Base-by-base conservation (phyloP, 1,139 yeast species). In the Petasospora fabianii region DNA sequence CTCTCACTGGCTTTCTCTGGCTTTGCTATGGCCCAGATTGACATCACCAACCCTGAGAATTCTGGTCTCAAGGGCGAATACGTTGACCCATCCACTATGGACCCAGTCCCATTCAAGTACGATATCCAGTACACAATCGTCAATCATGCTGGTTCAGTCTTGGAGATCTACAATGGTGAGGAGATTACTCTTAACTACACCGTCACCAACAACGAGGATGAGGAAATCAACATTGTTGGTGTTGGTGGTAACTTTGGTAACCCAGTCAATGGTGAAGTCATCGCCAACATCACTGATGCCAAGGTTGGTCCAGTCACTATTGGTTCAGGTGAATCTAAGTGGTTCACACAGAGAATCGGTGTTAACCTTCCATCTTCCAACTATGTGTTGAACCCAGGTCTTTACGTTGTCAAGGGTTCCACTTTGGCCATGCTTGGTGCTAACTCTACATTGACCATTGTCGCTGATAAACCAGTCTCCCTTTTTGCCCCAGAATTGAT, bases 401-500 rank as follows among this genome's bases (percentile, higher is more conserved):
- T 83, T 37, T 78, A 71, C 58, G 67, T 81, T 39, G 69, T 71
- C 35, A 66, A 66, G 53, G 71, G 74, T 28, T 73, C 74, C 17
- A 66, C 75, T 41, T 62, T 81, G 53, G 73, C 76, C 61, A 67
- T 73, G 49, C 67, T 82, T 34, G 76, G 79, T 37, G 75, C 83
- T 30, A 69, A 75, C 53, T 75, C 79, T 35, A 78, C 76, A 53
- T 65, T 80, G 47, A 66, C 84, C 29, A 61, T 68, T 24, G 73
- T 87, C 45, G 60, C 62, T n/a, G 95, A 87, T 51, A 74, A 73
- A 27, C 72, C 81, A 39, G 67, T 87, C 52, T 81, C 95, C 1
- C 50, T 81, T 43, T 80, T 83, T 62, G 77, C 84, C 58, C 92
- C 90, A 21, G 79, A 83, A 60, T 73, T 86, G 55, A 60, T 86